Conservation (phyloP, 1,139 yeast species). For the Geotrichum siamense region DNA sequence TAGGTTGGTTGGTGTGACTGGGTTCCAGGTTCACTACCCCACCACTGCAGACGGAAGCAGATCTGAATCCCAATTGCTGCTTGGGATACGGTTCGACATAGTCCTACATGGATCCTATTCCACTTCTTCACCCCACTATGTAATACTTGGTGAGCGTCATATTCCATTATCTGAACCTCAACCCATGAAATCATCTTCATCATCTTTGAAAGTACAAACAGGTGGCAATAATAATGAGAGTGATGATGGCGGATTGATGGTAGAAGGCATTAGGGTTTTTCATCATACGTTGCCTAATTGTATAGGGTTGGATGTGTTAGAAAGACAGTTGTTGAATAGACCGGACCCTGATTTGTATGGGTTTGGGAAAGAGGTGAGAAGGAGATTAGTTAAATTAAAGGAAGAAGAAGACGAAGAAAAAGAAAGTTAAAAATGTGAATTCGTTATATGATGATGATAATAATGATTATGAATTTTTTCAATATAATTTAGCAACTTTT, state of each 20-base stretch:
- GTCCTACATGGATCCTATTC: constrained; percentile 2
- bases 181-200: no score
- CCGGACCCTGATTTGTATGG: background rate
- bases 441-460: no score
- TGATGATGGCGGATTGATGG: background rate
- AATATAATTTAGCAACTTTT: no score
- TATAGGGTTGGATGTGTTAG: constrained; percentile 8
- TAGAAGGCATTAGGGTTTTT: constrained; percentile 7
- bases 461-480: no score
- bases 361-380: background rate
- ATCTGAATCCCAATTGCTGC: background rate
- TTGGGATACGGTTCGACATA: constrained; percentile 13
- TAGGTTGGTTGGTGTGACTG: constrained; percentile 12
- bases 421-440: no score
- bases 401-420: background rate
- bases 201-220: no score
- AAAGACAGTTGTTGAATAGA: constrained; percentile 6
- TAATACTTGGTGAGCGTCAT: no score
- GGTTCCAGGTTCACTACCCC: constrained; percentile 7
- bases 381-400: background rate
- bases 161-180: no score
- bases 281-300: constrained; percentile 15
- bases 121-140: no score
- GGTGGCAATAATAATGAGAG: no score
- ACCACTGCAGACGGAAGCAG: background rate